Percentiles rank a stretch among this genome's conserved stretches.
Conservation (phyloP, 1,139 yeast genomes). For the Protomyces gravidus region DNA sequence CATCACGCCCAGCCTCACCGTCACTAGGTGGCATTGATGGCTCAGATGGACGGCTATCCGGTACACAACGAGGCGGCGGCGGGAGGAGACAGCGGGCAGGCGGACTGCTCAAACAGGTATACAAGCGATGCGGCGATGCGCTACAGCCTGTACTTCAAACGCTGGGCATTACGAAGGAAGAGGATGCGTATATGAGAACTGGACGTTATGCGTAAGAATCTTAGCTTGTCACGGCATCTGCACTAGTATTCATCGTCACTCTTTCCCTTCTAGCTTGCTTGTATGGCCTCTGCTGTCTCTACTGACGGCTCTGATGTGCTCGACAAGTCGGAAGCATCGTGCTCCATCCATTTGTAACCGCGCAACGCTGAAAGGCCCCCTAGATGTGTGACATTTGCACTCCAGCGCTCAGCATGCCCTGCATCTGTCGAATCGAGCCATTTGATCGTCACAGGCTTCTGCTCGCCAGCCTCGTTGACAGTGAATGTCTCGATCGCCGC, state of each 20-base stretch:
- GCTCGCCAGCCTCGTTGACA: background rate
- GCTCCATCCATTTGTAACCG: background rate
- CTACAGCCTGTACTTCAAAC: constrained; percentile 14
- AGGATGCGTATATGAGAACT: constrained; percentile 3
- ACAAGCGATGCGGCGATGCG: constrained; percentile 14
- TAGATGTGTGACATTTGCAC: constrained; percentile 10
- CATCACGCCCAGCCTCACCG: constrained; percentile 3
- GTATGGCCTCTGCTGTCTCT: too few relatives aligned
- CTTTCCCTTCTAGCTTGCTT: too few relatives aligned
- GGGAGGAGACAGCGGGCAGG: constrained; percentile 8
- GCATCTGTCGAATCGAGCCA: constrained; percentile 17
- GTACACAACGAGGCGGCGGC: background rate
- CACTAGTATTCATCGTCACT: background rate
- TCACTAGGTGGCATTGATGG: background rate
- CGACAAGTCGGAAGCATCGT: background rate
- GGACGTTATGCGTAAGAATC: background rate
- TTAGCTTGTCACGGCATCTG: too few relatives aligned
- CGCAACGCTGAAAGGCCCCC: background rate
- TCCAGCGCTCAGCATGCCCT: constrained; percentile 15
- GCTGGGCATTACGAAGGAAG: constrained; percentile 21
- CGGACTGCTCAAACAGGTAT: constrained; percentile 12
- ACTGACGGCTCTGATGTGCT: background rate
- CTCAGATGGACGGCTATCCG: background rate
- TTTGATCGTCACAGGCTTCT: constrained; percentile 1
- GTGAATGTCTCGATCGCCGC: constrained; percentile 17